Base-by-base conservation (phyloP, 2,329 filamentous ascomycete species). In the Monilinia fructicola region DNA sequence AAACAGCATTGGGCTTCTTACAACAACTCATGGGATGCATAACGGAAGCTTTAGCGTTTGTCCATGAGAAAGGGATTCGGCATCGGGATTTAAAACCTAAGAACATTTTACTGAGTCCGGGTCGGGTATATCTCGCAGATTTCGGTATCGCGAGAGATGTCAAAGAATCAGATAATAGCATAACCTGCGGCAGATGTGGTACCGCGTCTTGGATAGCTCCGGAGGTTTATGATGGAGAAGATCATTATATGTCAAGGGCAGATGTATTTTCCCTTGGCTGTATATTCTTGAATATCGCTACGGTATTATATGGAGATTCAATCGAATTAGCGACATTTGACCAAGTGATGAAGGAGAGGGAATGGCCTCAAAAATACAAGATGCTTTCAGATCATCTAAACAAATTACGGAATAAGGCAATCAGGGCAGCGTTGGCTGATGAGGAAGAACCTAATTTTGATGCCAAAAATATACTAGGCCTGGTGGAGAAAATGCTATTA, bases 401-500 rank as follows among this genome's bases (percentile, higher is more conserved):
- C 6, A 62, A 72, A 18, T 40, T 74, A 31, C 62, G 42, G 35
- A 59, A 38, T 9, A 69, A 60, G 23, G 71, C 69, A 16, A 63
- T 67, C 4, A 26, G 52, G 4, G 70, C 68, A 23, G 67, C 63
- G 11, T 54, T 71, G n/a, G 69, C 65, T 26, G 67, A 67, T 31
- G 63, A 69, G 16, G 69, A 73, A 38, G 58, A 54, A 14, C 67
- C 67, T 11, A 69, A 11, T 38, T 70, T 69, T 42, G 68, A 70
- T 42, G 66, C 80, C 0, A 78, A 78, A 44, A 80, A 81, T 56
- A 69, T 80, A 12, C 69, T 81, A 14, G 73, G 73, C 18, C 70
- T 83, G 59, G 81, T 85, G 1, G 80, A 82, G 53, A 77, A 78
- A 31, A 87, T 87, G 84, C 76, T 87, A 40, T 79, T 82, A 16